Evolutionary conservation across 306 rosid species (phyloP).

Genomic region (Vicia faba): DNA sequence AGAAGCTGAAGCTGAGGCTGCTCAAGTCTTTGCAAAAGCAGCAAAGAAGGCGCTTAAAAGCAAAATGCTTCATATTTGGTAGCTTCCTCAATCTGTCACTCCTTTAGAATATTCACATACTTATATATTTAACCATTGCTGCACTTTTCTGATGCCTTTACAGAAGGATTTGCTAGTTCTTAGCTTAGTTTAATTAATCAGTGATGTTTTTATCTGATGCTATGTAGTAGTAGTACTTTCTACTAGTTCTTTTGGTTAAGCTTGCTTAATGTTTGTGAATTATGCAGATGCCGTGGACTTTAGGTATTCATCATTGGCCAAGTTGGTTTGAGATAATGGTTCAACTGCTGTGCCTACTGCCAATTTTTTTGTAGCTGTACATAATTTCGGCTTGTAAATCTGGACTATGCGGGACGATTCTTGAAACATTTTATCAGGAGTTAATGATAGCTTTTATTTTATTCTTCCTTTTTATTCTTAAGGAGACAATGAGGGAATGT

Average conservation of each 20-base stretch:
- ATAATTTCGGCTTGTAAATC: conserved; percentile 58
- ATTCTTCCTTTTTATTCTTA: conserved; percentile 4
- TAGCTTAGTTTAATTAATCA: conserved; percentile 1
- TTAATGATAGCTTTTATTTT: conserved; percentile 31
- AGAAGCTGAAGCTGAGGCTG: conserved; percentile 98
- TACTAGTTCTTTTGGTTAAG: conserved; percentile 25
- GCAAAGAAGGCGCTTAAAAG: conserved; percentile 80
- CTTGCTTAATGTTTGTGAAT: conserved; percentile 34
- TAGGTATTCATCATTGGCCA: conserved; percentile 30
- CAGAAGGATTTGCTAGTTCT: conserved; percentile 13
- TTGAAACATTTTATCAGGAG: conserved; percentile 35
- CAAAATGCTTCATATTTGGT: conserved; percentile 61
- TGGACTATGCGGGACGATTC: conserved; percentile 40
- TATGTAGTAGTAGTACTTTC: conserved; percentile 3
- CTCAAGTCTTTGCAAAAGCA: conserved; percentile 85
- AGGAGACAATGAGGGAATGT: conserved; percentile 34
- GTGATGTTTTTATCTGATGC: conserved; percentile 3
- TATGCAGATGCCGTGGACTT: conserved; percentile 55
- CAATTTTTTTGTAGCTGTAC: conserved; percentile 43
- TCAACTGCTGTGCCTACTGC: conserved; percentile 38
- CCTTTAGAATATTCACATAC: conserved; percentile 21
- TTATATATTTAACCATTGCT: not conserved
- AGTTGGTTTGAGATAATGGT: conserved; percentile 36
- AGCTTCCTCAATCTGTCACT: conserved; percentile 32
- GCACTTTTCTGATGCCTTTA: conserved; percentile 16